Base-by-base conservation (phyloP, 352 stramenopile species). In the Phytophthora cryptogea region DNA sequence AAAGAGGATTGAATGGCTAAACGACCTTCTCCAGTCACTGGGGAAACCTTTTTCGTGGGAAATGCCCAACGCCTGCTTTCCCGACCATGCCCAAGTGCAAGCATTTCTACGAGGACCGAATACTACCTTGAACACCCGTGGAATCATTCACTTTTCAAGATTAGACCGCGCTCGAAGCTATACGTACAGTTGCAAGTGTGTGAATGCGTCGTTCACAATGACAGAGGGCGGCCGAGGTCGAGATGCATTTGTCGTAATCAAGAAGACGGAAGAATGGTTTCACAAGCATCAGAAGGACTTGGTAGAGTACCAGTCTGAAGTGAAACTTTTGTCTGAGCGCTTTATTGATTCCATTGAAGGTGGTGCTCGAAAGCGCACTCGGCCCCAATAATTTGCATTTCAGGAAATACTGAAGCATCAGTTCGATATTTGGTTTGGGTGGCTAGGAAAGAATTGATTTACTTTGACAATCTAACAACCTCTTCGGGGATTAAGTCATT, bases 21-120 rank as follows among this genome's bases (percentile, higher is more conserved):
- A 46, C 5, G 40, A 37, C 30, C 59, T 63, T 30, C 55, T 63
- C 26, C 37, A 8, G 8, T 16, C 23, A 8, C 35, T 67, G 16
- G 59, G 37, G 8, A 55, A 62, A 36, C 52, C 59, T 6, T 67
- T 63, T 16, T 62, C 51, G 26, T 67, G 59, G 59, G n/a, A 52
- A 28, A 62, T 67, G 59, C 51, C 51, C 31, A 30, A 35, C 14
- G 51, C 59, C 3, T 39, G 39, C 1, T 56, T 57, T 27, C 44
- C 36, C 10, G 55, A 62, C 5, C 45, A 47, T 8, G 31, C 3
- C 4, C 5, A 59, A 7, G 31, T 67, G 11, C 5, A 67, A 43
- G 20, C 8, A 14, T 62, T 67, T 57, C 30, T 67, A 5, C 51
- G 32, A 8, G 45, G 64, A n/a, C 30, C 45, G 3, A 2, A 13